Conservation (phyloP, 441 rosid species). For the Theobroma grandiflorum region DNA sequence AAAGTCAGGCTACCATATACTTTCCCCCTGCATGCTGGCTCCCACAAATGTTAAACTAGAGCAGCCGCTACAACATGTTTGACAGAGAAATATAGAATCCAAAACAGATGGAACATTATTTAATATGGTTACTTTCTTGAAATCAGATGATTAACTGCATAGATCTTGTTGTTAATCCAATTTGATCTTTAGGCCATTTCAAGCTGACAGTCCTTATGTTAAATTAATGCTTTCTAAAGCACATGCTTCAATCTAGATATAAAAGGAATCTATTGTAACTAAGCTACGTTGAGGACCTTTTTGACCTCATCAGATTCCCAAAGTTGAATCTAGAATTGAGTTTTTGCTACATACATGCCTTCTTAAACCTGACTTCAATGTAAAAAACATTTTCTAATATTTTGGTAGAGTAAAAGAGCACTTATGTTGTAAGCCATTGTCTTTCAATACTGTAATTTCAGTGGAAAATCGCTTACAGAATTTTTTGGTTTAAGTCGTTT, state of each 20-base stretch:
- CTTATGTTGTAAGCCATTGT: background rate
- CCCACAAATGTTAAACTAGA: slow-evolving; percentile 3
- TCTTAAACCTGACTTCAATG: background rate
- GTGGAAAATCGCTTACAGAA: background rate
- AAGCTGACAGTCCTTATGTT: too few species aligned
- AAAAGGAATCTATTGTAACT: background rate
- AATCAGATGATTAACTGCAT: too few species aligned
- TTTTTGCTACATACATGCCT: background rate
- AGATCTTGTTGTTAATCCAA: too few species aligned
- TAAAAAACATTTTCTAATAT: background rate
- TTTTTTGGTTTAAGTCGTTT: background rate
- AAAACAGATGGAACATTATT: too few species aligned
- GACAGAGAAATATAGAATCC: too few species aligned
- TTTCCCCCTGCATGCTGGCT: slow-evolving; percentile 14
- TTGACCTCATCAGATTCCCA: background rate
- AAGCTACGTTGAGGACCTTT: background rate
- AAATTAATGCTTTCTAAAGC: too few species aligned
- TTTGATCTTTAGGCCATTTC: too few species aligned
- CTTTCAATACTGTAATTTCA: background rate
- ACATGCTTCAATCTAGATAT: too few species aligned
- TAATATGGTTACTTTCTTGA: too few species aligned
- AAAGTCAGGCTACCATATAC: background rate
- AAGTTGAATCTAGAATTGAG: slow-evolving; percentile 13
- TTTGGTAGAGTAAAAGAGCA: background rate
- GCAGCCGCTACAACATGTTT: background rate